Conservation (phyloP, 257 asterid species). For the Salvia splendens region DNA sequence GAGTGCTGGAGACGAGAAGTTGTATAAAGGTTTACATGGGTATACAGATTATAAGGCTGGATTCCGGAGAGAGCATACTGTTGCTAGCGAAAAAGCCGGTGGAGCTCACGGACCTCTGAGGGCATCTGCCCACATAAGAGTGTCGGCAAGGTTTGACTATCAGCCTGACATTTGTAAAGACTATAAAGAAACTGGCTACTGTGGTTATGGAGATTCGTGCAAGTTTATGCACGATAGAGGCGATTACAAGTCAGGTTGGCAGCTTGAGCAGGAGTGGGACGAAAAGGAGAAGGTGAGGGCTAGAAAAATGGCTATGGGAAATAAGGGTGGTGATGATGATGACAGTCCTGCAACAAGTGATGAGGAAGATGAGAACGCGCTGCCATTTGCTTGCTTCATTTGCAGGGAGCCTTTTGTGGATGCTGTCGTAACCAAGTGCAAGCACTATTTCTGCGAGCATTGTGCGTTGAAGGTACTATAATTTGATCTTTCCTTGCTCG, state of each 20-base stretch:
- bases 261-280: slow-evolving; percentile 89
- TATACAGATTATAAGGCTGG: slow-evolving; percentile 96
- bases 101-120: slow-evolving; percentile 93
- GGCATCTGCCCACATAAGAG: slow-evolving; percentile 93
- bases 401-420: slow-evolving; percentile 88
- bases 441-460: slow-evolving; percentile 96
- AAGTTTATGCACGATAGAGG: slow-evolving; percentile 98
- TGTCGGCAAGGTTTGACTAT: slow-evolving; percentile 91
- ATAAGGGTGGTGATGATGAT: slow-evolving; percentile 61
- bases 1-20: slow-evolving; percentile 54
- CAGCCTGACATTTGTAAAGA: slow-evolving; percentile 98
- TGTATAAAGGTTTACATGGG: slow-evolving; percentile 76
- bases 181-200: slow-evolving; percentile 92
- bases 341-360: slow-evolving; percentile 52
- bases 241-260: slow-evolving; percentile 97
- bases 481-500: slow-evolving; percentile 17
- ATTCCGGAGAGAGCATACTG: slow-evolving; percentile 83
- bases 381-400: slow-evolving; percentile 93
- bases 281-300: slow-evolving; percentile 77
- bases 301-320: slow-evolving; percentile 59
- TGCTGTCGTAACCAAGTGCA: slow-evolving; percentile 90
- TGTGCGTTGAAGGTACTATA: slow-evolving; percentile 81
- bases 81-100: slow-evolving; percentile 89
- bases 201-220: slow-evolving; percentile 96
- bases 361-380: slow-evolving; percentile 68